Percentiles rank a stretch among this genome's conserved stretches.
These are phyloP conservation scores for Hanseniaspora sp. DNA, from an alignment of 1,139 yeast genomes.

Conservation along the genomic window DNA sequence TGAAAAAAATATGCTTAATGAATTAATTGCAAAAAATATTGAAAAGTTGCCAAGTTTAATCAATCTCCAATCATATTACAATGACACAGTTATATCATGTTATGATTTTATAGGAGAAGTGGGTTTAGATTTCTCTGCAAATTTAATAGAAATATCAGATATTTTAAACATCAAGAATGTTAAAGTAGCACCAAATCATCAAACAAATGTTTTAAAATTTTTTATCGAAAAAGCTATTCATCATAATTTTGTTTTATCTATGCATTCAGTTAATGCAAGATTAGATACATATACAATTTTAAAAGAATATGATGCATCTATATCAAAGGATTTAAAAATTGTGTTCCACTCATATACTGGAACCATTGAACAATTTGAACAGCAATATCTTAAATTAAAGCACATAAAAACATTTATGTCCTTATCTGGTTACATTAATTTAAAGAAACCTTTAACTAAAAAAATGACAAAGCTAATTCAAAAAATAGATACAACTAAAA, in stretches of 20 bases:
- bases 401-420: constrained; percentile 39
- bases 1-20: constrained; percentile 21
- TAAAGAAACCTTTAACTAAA: constrained; percentile 19
- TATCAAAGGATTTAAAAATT: constrained; percentile 28
- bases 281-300: constrained; percentile 49
- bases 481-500: constrained; percentile 31
- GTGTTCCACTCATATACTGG: constrained; percentile 85
- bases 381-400: constrained; percentile 38
- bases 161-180: constrained; percentile 21
- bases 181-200: constrained; percentile 55
- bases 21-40: background rate
- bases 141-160: background rate
- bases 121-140: constrained; percentile 70
- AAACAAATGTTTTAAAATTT: constrained; percentile 38
- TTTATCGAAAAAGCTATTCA: constrained; percentile 48
- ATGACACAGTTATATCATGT: constrained; percentile 15
- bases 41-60: background rate
- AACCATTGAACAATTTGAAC: constrained; percentile 48
- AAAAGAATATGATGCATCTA: constrained; percentile 28
- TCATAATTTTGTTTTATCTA: constrained; percentile 45
- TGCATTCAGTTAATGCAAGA: constrained; percentile 65
- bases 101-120: constrained; percentile 60
- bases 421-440: constrained; percentile 51
- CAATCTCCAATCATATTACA: constrained; percentile 18
- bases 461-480: constrained; percentile 27